phyloP scores from a whole-genome alignment of 2,329 filamentous ascomycete genomes.

The Botrytis sinoallii region DNA sequence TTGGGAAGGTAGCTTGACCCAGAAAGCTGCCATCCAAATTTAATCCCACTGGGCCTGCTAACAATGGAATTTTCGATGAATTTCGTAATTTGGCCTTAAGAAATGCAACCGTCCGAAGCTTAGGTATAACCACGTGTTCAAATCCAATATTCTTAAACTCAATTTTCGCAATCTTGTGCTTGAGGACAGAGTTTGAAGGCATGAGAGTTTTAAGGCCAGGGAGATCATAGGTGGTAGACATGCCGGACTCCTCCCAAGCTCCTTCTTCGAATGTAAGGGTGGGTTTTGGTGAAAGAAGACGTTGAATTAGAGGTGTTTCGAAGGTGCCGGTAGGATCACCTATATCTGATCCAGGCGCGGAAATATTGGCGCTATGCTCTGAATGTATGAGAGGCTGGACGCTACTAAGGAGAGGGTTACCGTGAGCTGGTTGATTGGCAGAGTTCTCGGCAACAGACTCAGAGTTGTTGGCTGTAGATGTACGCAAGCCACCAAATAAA shows the following conservation, averaged over 20 bases:
- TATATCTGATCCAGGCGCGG: background rate
- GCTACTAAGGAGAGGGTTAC: background rate
- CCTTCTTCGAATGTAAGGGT: conserved; percentile 50
- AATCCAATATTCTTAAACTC: conserved; percentile 51
- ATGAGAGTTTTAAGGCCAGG: conserved; percentile 55
- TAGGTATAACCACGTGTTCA: conserved; percentile 57
- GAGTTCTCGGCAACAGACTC: background rate
- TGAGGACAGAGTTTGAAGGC: conserved; percentile 49
- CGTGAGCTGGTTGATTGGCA: background rate
- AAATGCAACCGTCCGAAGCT: conserved; percentile 58
- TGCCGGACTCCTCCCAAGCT: conserved; percentile 54
- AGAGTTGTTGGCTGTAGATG: background rate
- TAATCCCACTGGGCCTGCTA: conserved; percentile 53
- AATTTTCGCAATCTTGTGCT: conserved; percentile 59
- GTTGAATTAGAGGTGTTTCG: conserved; percentile 7
- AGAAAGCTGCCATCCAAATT: conserved; percentile 64
- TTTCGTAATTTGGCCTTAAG: conserved; percentile 58
- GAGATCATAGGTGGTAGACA: conserved; percentile 58
- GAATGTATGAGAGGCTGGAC: background rate
- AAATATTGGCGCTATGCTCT: background rate
- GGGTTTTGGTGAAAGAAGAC: conserved; percentile 19
- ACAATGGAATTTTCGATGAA: conserved; percentile 52
- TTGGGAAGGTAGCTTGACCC: conserved; percentile 53
- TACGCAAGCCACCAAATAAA: background rate
- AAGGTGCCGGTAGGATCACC: background rate